phyloP scores from a whole-genome alignment of 139 green algal species.

The Micractinium sp. region DNA sequence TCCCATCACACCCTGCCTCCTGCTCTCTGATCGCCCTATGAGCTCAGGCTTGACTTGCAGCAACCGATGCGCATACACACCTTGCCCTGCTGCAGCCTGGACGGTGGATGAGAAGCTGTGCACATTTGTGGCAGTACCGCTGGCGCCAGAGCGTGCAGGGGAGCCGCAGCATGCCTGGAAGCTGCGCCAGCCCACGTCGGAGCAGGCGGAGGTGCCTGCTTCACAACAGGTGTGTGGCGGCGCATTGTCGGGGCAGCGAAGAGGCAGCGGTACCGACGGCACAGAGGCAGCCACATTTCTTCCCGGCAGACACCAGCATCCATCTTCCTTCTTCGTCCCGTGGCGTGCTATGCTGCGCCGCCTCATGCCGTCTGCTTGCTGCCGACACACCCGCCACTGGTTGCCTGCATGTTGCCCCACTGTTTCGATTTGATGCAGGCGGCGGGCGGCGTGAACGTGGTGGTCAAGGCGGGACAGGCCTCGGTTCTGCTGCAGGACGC shows the following conservation, averaged over 20 bases:
- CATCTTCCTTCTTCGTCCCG: background rate
- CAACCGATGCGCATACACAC: background rate
- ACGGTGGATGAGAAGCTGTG: constrained; percentile 60
- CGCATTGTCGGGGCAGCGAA: background rate
- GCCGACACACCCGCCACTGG: background rate
- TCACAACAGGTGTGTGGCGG: background rate
- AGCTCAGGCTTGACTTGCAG: background rate
- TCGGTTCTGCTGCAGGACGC: constrained; percentile 66
- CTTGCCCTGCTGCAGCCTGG: constrained; percentile 52
- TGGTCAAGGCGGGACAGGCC: constrained; percentile 46
- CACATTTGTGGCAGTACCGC: constrained; percentile 43
- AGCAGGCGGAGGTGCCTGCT: constrained; percentile 10
- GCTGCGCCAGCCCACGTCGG: constrained; percentile 11
- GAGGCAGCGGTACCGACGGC: too few relatives aligned
- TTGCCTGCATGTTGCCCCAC: too few relatives aligned
- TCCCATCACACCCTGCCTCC: background rate
- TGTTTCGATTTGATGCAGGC: background rate
- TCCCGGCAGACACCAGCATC: too few relatives aligned
- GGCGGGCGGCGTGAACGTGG: constrained; percentile 52
- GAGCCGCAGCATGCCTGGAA: background rate
- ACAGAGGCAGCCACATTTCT: too few relatives aligned
- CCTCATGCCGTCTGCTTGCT: background rate
- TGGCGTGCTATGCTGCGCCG: too few relatives aligned
- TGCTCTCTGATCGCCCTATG: background rate
- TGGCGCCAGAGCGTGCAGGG: background rate